Base-by-base conservation (phyloP, 2,329 filamentous ascomycete genomes). In the Boeremia exigua region DNA sequence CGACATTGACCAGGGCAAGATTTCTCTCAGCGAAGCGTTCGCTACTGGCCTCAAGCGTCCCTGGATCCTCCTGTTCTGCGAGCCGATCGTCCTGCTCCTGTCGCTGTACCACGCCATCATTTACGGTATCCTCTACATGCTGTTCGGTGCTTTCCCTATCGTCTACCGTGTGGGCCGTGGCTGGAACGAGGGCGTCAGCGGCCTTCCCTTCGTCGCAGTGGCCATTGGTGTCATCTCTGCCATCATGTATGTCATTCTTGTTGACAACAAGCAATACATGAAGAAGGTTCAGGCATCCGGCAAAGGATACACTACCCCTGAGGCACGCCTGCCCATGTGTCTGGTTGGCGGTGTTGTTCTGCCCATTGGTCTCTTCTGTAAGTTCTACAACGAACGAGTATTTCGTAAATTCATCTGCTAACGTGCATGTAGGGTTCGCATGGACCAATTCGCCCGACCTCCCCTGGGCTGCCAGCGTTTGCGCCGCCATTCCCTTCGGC, bases 41-140 rank as follows among this genome's bases (percentile, higher is more conserved):
- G 80, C 80, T 50, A 80, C 81, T 2, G 81, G 84, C 4, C 77
- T 89, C n/a, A 79, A 82, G 45, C 81, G 88, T 3, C 88, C 89
- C 1, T 89, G 88, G 86, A 78, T 88, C 40, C 80, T 91, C 48
- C 81, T 91, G 7, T 88, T 91, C 78, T 77, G 78, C 52, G 88
- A 91, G 68, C 88, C 88, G 2, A 91, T 90, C 60, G 85, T 89
- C 23, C 70, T 88, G 10, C 76, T 89, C 9, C 79, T 86, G 3
- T 84, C 83, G 33, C 78, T 90, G 25, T 91, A 90, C 52, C 61
- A 69, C 54, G 86, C 86, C 53, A 86, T 82, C 63, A 78, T 81
- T 54, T 82, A 81, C 64, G 79, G 79, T 14, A 79, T 79, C 6
- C 71, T 81, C 1, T 81, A 81, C 67, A 79, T 81, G 77, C 71